Base-by-base conservation (phyloP, 176 grass and related monocot genomes). In the Coix lacrymajobi region DNA sequence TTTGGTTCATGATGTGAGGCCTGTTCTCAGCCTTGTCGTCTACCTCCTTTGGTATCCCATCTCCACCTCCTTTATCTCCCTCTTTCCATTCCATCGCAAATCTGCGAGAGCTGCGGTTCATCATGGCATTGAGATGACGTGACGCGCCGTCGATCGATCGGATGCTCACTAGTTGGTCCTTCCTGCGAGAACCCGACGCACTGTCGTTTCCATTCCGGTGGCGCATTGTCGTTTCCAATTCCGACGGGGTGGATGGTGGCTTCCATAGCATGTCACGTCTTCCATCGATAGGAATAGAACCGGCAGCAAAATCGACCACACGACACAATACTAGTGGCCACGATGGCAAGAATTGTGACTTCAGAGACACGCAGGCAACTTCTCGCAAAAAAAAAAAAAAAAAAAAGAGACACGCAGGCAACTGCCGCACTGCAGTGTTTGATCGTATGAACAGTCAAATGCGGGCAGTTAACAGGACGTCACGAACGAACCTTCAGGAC, bases 1-100 rank as follows among this genome's bases (percentile, higher is more conserved):
- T 90, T 86, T 86, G 88, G 83, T 43, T 74, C 31, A 79, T 86
- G 88, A 90, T 90, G 88, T 67, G 84, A 26, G 60, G 29, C 68
- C 68, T 63, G 37, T 57, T 25, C 31, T 24, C 3, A 11, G 1
- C 0, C 40, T 16, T 86, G 88, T 86, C 79, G 57, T 77, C 0
- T 83, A 67, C 66, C 54, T 24, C 51, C 25, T 73, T 62, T 75
- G 82, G 75, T 65, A n/a, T 31, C 14, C 10, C 0, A 4, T 7
- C 73, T 33, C 3, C 12, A 6, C 4, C 30, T 7, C 41, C 62
- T 52, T 64, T 51, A 33, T 79, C 64, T 70, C 77, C 3, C n/a
- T 8, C 8, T 26, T 11, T 60, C 56, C 52, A 24, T 24, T 24
- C 36, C 37, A 12, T 78, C 11, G 7, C 56, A 58, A 76, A 75